Conservation (phyloP, 2,329 filamentous ascomycete species). For the Aspergillus sp. region DNA sequence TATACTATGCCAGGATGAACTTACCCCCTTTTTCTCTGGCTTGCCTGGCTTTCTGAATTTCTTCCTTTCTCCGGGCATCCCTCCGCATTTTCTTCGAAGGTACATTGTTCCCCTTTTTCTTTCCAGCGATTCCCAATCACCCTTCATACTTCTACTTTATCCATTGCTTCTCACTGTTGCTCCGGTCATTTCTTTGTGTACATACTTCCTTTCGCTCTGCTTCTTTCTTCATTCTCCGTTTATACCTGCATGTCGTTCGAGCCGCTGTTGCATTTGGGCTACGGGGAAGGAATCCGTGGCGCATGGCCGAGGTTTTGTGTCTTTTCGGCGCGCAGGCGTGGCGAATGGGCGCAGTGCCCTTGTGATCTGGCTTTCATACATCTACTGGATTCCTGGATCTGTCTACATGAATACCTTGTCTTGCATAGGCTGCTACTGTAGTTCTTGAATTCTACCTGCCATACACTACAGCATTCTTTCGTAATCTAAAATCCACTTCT, state of each 20-base stretch:
- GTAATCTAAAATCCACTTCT: no score
- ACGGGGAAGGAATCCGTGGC: slow-evolving; percentile 12
- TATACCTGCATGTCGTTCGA: slow-evolving; percentile 12
- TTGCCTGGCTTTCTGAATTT: slow-evolving; percentile 6
- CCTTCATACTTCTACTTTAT: background rate
- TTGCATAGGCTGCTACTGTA: background rate
- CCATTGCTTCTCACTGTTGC: background rate
- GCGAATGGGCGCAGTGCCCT: slow-evolving; percentile 19
- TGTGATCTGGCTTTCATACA: slow-evolving; percentile 13
- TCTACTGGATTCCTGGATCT: background rate
- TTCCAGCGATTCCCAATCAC: slow-evolving; percentile 5
- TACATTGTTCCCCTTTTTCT: slow-evolving; percentile 18
- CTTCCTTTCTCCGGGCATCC: background rate
- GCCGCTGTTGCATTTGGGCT: slow-evolving; percentile 12
- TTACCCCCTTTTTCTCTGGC: no score
- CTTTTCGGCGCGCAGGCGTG: slow-evolving; percentile 28
- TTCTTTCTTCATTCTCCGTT: slow-evolving; percentile 19
- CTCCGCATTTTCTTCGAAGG: slow-evolving; percentile 12
- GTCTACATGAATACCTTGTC: background rate
- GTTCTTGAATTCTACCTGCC: no score
- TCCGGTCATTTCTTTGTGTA: slow-evolving; percentile 24
- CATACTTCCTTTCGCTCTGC: slow-evolving; percentile 26
- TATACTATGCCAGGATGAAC: slow-evolving; percentile 21
- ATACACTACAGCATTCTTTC: no score
- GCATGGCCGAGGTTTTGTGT: slow-evolving; percentile 24